Conservation (phyloP, 108 stramenopile species). For the Cylindrotheca closterium region DNA sequence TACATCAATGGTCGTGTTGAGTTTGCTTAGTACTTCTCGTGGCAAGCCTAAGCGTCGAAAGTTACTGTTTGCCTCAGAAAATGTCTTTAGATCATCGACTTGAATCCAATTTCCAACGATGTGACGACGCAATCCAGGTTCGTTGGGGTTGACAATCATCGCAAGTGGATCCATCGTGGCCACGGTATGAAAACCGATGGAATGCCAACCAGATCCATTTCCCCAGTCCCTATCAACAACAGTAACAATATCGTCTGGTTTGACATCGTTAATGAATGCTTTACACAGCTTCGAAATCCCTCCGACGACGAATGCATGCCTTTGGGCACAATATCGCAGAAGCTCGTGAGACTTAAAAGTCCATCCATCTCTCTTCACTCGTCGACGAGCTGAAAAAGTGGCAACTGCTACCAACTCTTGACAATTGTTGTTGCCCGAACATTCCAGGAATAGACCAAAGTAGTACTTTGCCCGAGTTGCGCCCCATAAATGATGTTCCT, state of each 20-base stretch:
- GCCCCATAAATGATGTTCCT: slow-evolving; percentile 69
- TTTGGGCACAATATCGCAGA: slow-evolving; percentile 57
- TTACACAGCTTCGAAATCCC: slow-evolving; percentile 58
- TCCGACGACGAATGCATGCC: slow-evolving; percentile 51
- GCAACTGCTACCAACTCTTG: slow-evolving; percentile 60
- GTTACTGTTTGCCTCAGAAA: not conserved
- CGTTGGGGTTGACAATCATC: slow-evolving; percentile 39
- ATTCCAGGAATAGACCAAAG: slow-evolving; percentile 49
- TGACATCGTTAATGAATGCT: slow-evolving; percentile 43
- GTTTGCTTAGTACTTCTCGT: not conserved
- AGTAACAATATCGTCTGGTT: slow-evolving; percentile 62
- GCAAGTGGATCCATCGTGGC: slow-evolving; percentile 50
- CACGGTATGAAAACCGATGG: slow-evolving; percentile 51
- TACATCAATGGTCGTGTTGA: not conserved
- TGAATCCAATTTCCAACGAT: not conserved
- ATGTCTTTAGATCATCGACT: not conserved
- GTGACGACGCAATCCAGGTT: not conserved
- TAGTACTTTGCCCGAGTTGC: slow-evolving; percentile 53
- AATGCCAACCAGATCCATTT: slow-evolving; percentile 41
- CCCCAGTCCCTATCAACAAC: slow-evolving; percentile 80
- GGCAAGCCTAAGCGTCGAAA: not conserved
- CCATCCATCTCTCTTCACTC: slow-evolving; percentile 23
- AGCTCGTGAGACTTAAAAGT: slow-evolving; percentile 54
- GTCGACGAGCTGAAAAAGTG: slow-evolving; percentile 53
- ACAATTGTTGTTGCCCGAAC: not conserved